Percentiles rank a stretch among this genome's conserved stretches.
Evolutionary conservation across 2,329 filamentous ascomycete genomes (phyloP).

Genomic region (Claviceps spartinae): DNA sequence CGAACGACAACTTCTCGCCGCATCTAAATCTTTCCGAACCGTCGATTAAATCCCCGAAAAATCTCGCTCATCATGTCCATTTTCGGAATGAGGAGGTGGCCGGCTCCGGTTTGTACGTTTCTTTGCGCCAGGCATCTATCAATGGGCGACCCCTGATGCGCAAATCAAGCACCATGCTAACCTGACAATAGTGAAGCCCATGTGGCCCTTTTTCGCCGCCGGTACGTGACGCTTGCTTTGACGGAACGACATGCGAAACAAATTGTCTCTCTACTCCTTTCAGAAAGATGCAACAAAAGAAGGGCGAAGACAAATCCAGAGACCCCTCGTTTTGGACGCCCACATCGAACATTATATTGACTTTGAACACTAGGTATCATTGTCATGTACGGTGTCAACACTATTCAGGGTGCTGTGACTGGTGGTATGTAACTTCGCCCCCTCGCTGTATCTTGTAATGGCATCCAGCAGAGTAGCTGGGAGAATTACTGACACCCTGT

Average conservation of each 20-base stretch:
- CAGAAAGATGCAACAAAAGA: neutral
- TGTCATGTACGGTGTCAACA: constrained; percentile 86
- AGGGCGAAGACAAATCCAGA: neutral
- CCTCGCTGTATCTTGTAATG: neutral
- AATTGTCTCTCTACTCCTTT: neutral
- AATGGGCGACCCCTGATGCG: constrained; percentile 5
- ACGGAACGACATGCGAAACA: neutral
- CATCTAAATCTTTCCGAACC: constrained; percentile 17
- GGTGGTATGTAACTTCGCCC: constrained; percentile 43
- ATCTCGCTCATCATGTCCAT: constrained; percentile 53
- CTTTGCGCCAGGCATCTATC: constrained; percentile 24
- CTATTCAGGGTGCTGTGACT: constrained; percentile 63
- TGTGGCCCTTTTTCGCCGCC: constrained; percentile 87
- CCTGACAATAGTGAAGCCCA: constrained; percentile 57
- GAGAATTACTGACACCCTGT: constrained; percentile 12
- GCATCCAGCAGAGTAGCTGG: neutral
- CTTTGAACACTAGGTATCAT: constrained; percentile 50
- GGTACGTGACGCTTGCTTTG: constrained; percentile 46
- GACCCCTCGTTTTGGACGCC: neutral
- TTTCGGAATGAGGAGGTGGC: constrained; percentile 73
- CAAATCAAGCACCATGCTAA: constrained; percentile 9
- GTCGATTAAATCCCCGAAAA: constrained; percentile 19
- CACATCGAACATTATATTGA: neutral
- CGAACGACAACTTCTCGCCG: neutral
- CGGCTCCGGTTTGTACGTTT: constrained; percentile 63